A percentile compares a stretch with the other conserved stretches of the same genome.
Evolutionary conservation across 2,329 filamentous ascomycete genomes (phyloP).

Genomic region (Aspergillus alliaceus): DNA sequence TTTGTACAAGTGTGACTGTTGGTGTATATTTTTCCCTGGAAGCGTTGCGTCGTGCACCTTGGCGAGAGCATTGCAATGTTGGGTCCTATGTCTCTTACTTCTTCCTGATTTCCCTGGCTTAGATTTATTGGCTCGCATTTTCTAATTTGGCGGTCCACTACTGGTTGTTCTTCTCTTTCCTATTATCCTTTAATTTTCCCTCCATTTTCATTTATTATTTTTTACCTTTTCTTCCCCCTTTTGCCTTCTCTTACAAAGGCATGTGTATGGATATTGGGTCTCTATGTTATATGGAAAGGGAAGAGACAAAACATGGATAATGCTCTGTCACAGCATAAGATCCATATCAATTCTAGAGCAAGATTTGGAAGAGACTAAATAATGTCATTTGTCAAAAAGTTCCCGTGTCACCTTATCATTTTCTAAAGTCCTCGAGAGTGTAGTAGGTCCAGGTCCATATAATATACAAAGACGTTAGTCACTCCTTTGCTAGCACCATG

Average conservation of each 20-base stretch:
- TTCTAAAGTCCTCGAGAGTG: no score
- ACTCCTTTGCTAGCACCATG: no score
- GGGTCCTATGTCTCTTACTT: slow-evolving; percentile 6
- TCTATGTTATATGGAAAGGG: neutral
- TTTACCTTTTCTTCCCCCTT: slow-evolving; percentile 11
- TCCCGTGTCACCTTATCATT: no score
- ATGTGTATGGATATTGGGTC: slow-evolving; percentile 8
- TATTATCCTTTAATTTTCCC: slow-evolving; percentile 8
- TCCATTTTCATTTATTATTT: slow-evolving; percentile 7
- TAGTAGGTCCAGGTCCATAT: no score
- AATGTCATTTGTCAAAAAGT: neutral
- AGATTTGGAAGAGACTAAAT: neutral
- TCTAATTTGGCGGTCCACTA: neutral
- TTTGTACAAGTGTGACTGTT: slow-evolving; percentile 24
- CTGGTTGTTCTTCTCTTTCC: slow-evolving; percentile 10
- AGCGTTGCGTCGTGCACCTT: slow-evolving; percentile 21
- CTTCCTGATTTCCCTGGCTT: neutral
- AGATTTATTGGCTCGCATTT: neutral
- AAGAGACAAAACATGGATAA: neutral
- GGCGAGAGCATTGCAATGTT: slow-evolving; percentile 19
- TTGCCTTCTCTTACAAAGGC: neutral
- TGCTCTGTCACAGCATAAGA: slow-evolving; percentile 4
- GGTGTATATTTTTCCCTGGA: slow-evolving; percentile 13
- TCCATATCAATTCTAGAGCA: slow-evolving; percentile 4
- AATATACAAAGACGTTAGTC: no score